Conservation (phyloP, 345 rosid genomes). For the Conringia planisiliqua region DNA sequence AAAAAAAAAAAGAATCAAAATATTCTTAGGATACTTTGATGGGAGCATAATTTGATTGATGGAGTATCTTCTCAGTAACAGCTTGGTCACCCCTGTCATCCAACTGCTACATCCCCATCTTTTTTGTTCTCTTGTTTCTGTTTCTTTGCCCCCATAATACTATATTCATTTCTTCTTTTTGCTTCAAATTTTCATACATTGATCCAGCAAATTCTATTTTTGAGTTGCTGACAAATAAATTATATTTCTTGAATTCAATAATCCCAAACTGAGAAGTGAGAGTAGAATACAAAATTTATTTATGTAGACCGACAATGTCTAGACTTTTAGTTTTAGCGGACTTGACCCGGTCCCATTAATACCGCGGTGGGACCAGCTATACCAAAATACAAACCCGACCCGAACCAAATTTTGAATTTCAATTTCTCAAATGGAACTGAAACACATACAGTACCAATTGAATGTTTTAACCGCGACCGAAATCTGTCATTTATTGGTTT, state of each 20-base stretch:
- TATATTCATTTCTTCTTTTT: neutral
- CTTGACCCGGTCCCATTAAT: neutral
- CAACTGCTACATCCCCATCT: conserved; percentile 22
- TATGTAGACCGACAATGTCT: conserved; percentile 11
- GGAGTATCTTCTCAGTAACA: conserved; percentile 19
- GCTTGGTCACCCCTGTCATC: conserved; percentile 27
- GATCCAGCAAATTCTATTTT: neutral
- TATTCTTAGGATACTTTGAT: conserved; percentile 2
- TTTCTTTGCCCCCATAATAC: neutral
- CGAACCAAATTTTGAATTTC: neutral
- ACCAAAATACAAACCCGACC: conserved; percentile 5
- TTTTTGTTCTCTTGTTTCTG: conserved; percentile 21
- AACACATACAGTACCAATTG: neutral
- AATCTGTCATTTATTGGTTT: neutral
- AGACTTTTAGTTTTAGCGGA: neutral
- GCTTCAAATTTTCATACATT: neutral
- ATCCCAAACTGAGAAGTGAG: neutral
- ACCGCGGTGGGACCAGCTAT: conserved; percentile 1
- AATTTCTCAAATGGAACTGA: neutral
- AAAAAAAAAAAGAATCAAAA: neutral
- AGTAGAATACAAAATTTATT: neutral
- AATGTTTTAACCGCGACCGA: conserved; percentile 5
- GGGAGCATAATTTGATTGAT: conserved; percentile 14
- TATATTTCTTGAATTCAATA: neutral
- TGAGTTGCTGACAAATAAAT: neutral